phyloP scores from a whole-genome alignment of 2,329 filamentous ascomycete genomes.

The Phyllosticta citrichinensis region DNA sequence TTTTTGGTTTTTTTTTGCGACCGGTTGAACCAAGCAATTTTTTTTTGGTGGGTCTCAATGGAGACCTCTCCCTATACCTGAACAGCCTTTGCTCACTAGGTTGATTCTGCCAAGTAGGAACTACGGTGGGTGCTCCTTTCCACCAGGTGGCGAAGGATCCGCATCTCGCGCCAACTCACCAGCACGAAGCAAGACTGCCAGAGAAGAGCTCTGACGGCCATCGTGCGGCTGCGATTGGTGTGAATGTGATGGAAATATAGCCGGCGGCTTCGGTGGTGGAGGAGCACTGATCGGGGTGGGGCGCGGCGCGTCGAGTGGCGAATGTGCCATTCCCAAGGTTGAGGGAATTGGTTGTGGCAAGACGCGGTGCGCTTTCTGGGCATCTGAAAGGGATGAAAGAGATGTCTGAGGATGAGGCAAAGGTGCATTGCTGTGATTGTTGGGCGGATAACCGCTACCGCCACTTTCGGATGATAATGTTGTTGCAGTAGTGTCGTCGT shows the following conservation, averaged over 20 bases:
- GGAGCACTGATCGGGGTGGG: background rate
- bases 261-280: constrained; percentile 6
- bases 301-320: constrained; percentile 21
- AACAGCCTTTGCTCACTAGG: background rate
- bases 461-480: constrained; percentile 28
- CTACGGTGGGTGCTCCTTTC: constrained; percentile 1
- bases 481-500: constrained; percentile 20
- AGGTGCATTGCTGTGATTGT: constrained; percentile 12
- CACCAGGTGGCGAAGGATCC: constrained; percentile 14
- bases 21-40: too few species aligned
- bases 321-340: constrained; percentile 21
- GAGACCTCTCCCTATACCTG: background rate
- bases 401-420: constrained; percentile 12
- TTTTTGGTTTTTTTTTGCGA: background rate
- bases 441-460: constrained; percentile 15
- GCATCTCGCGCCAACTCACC: constrained; percentile 27
- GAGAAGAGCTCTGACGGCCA: constrained; percentile 23
- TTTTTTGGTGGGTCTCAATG: background rate
- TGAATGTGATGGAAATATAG: background rate
- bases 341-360: constrained; percentile 26
- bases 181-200: constrained; percentile 28
- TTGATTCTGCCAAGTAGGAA: background rate
- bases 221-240: constrained; percentile 13
- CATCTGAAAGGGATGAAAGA: constrained; percentile 19
- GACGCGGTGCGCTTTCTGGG: constrained; percentile 23